Evolutionary conservation across 1,139 yeast species (phyloP).

Genomic region (Yamadazyma trypodendri): DNA sequence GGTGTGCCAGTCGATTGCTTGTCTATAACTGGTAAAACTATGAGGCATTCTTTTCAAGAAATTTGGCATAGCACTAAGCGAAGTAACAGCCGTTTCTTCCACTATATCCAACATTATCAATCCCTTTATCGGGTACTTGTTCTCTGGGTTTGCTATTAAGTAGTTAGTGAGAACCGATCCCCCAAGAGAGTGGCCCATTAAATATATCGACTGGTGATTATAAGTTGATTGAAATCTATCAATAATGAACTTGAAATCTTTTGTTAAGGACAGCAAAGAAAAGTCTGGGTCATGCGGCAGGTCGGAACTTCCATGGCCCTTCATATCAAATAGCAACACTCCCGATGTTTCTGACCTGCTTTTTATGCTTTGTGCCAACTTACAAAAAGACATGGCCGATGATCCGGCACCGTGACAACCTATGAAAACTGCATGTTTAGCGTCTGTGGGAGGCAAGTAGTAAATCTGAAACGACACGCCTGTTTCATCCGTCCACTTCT

Average conservation of each 20-base stretch:
- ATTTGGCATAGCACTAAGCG: constrained; percentile 63
- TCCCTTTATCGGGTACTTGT: constrained; percentile 48
- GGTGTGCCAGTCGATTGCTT: constrained; percentile 85
- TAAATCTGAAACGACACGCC: constrained; percentile 48
- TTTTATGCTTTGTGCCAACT: constrained; percentile 37
- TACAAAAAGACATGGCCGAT: constrained; percentile 73
- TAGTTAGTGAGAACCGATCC: constrained; percentile 75
- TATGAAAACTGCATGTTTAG: constrained; percentile 53
- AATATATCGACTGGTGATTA: constrained; percentile 27
- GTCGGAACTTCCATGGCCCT: constrained; percentile 71
- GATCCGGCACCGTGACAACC: constrained; percentile 97
- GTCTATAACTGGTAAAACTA: constrained; percentile 46
- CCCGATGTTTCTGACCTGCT: constrained; percentile 42
- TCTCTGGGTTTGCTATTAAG: constrained; percentile 15
- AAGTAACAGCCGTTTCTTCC: constrained; percentile 82
- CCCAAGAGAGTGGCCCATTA: constrained; percentile 91
- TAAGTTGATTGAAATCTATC: constrained; percentile 29
- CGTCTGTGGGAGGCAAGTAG: constrained; percentile 50
- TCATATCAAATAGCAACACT: constrained; percentile 66
- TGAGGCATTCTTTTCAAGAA: constrained; percentile 65
- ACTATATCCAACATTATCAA: constrained; percentile 84
- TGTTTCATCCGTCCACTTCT: constrained; percentile 11
- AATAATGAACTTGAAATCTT: constrained; percentile 56
- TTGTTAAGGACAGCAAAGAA: constrained; percentile 49
- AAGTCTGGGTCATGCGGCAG: constrained; percentile 31